Evolutionary conservation across 1,284 basidiomycete genomes (phyloP).

Genomic region (Rhodotorula mucilaginosa): DNA sequence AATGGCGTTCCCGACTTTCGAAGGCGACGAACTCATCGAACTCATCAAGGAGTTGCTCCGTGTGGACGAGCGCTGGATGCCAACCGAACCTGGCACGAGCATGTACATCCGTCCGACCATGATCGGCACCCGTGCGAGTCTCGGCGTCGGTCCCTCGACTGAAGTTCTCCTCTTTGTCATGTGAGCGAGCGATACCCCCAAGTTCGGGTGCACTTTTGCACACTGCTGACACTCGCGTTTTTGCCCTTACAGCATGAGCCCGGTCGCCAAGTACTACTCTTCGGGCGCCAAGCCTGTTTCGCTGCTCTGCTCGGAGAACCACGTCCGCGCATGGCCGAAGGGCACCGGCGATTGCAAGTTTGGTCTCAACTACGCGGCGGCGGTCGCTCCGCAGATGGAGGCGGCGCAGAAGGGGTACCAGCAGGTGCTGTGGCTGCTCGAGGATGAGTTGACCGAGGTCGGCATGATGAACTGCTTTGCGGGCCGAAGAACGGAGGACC

Average conservation of each 20-base stretch:
- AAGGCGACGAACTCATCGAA: constrained; percentile 73
- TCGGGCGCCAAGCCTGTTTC: constrained; percentile 94
- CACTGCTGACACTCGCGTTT: constrained; percentile 8
- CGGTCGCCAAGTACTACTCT: constrained; percentile 87
- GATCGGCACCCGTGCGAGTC: constrained; percentile 84
- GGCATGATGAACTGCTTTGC: constrained; percentile 98
- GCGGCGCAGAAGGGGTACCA: constrained; percentile 83
- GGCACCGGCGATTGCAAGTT: constrained; percentile 76
- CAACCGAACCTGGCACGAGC: constrained; percentile 81
- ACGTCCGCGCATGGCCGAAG: constrained; percentile 65
- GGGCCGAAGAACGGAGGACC: constrained; percentile 72
- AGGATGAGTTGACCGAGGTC: constrained; percentile 77
- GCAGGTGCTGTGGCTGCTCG: constrained; percentile 93
- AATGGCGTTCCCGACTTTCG: constrained; percentile 70
- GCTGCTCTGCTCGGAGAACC: constrained; percentile 85
- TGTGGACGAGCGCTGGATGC: constrained; percentile 90
- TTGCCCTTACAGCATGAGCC: constrained; percentile 19
- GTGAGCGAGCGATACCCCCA: constrained; percentile 1
- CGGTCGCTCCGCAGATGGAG: constrained; percentile 72
- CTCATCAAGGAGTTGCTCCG: constrained; percentile 86
- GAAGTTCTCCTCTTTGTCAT: constrained; percentile 95
- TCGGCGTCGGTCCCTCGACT: constrained; percentile 82
- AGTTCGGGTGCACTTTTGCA: not conserved
- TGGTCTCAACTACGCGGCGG: constrained; percentile 64
- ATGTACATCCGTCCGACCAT: constrained; percentile 64